These are phyloP conservation scores for Xylaria sp. DNA, from an alignment of 2,329 filamentous ascomycete genomes.

Conservation along the genomic window DNA sequence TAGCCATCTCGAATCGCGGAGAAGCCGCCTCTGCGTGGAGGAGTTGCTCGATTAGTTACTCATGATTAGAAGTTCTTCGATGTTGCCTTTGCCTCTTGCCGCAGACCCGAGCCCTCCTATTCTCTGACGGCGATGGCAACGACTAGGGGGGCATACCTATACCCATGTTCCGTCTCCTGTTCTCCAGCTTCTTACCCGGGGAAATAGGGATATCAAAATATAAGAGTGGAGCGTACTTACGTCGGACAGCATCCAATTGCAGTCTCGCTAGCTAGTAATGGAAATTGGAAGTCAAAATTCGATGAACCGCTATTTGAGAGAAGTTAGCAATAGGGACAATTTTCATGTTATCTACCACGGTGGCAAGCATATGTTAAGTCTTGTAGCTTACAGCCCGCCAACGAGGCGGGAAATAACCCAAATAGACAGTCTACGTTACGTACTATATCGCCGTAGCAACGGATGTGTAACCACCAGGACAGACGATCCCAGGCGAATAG, in stretches of 20 bases:
- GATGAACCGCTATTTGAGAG: slow-evolving; percentile 9
- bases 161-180: neutral
- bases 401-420: too few species aligned
- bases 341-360: too few species aligned
- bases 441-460: slow-evolving; percentile 11
- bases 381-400: too few species aligned
- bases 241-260: slow-evolving; percentile 28
- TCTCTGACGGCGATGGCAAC: too few species aligned
- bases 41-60: too few species aligned
- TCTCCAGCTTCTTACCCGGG: neutral
- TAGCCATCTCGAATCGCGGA: neutral
- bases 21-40: slow-evolving; percentile 15
- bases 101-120: too few species aligned
- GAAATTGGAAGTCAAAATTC: slow-evolving; percentile 21
- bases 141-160: neutral
- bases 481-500: slow-evolving; percentile 27
- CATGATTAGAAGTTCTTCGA: too few species aligned
- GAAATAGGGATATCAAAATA: neutral
- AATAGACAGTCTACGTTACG: neutral
- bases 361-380: too few species aligned
- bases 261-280: slow-evolving; percentile 19
- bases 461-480: slow-evolving; percentile 27
- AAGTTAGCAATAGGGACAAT: neutral
- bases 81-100: neutral
- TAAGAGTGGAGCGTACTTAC: slow-evolving; percentile 13